These are phyloP conservation scores for Scortechinia acanthostroma DNA, from an alignment of 2,329 filamentous ascomycete species.

Conservation along the genomic window DNA sequence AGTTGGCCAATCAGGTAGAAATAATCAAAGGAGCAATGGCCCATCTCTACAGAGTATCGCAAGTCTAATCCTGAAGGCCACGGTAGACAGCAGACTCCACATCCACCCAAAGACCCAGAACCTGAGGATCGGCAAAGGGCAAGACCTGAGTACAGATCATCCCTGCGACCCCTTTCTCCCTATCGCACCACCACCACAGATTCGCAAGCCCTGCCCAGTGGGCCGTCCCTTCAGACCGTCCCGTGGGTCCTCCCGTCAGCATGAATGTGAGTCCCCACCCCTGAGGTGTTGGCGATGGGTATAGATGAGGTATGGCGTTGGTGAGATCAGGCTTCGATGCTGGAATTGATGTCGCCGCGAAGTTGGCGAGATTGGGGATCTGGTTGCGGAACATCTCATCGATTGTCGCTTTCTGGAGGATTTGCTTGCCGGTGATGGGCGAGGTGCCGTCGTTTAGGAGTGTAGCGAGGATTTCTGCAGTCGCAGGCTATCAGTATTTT, in stretches of 20 bases:
- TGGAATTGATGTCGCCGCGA: constrained; percentile 31
- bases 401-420: constrained; percentile 49
- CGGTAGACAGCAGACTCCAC: no score
- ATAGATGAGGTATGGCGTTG: constrained; percentile 39
- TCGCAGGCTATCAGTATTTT: no score
- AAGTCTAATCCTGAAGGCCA: no score
- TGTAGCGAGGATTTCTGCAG: constrained; percentile 48
- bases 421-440: constrained; percentile 40
- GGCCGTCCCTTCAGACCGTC: constrained; percentile 38
- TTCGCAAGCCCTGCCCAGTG: constrained; percentile 56
- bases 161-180: constrained; percentile 47
- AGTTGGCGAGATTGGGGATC: constrained; percentile 43
- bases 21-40: no score
- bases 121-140: constrained; percentile 39
- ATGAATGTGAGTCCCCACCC: constrained; percentile 60
- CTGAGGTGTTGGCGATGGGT: constrained; percentile 37
- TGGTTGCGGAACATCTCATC: constrained; percentile 61
- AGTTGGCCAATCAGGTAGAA: no score
- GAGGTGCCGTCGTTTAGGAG: constrained; percentile 59
- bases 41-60: no score
- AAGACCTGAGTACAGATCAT: constrained; percentile 40
- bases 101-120: no score
- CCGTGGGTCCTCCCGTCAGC: constrained; percentile 38
- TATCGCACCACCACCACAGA: constrained; percentile 55
- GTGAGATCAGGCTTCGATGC: constrained; percentile 38